A percentile compares a stretch with the other conserved stretches of the same genome.
Evolutionary conservation across 495 filamentous ascomycete genomes (phyloP).

Genomic region (Tuber magnatum): DNA sequence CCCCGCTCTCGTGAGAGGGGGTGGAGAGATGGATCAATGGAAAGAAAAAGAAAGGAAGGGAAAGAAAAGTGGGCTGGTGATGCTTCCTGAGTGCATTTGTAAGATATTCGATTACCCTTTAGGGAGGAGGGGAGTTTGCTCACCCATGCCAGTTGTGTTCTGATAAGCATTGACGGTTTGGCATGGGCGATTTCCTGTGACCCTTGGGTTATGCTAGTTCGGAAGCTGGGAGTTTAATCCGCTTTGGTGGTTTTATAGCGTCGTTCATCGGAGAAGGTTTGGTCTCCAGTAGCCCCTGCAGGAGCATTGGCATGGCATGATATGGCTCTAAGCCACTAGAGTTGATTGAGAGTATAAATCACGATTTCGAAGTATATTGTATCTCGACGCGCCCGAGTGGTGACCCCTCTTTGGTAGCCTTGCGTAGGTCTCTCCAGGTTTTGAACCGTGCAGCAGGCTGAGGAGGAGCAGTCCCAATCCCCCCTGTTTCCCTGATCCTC

Average conservation of each 20-base stretch:
- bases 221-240: neutral
- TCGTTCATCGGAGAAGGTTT: neutral
- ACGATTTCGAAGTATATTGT: constrained; percentile 45
- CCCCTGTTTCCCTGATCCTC: constrained; percentile 52
- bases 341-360: neutral
- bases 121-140: neutral
- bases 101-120: neutral
- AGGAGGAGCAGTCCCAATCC: constrained; percentile 52
- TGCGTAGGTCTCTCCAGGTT: constrained; percentile 59
- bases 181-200: neutral
- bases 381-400: constrained; percentile 33
- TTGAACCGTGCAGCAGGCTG: constrained; percentile 63
- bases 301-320: neutral
- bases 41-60: neutral
- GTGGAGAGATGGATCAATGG: neutral
- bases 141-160: neutral
- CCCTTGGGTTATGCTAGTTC: neutral
- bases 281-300: neutral
- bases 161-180: neutral
- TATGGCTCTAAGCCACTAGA: neutral
- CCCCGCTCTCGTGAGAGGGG: neutral
- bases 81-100: neutral
- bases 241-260: neutral
- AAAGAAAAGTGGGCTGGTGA: neutral
- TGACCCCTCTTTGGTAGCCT: constrained; percentile 52